Conservation (phyloP, 495 filamentous ascomycete species). For the Aspergillus panamensis region DNA sequence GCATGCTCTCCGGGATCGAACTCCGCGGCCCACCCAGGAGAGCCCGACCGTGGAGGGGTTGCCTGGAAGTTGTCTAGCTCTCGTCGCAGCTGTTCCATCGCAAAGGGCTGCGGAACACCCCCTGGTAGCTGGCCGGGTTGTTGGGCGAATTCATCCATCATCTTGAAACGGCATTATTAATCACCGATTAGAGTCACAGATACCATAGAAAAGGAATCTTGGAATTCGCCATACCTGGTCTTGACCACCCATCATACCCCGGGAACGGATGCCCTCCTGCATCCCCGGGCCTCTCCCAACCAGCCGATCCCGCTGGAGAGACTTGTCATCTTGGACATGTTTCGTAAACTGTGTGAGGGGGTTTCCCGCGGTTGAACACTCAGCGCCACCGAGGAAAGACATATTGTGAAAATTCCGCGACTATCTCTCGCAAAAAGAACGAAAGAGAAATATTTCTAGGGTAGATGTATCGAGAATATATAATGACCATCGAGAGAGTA, state of each 20-base stretch:
- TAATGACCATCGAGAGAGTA: conserved; percentile 1
- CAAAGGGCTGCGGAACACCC: conserved; percentile 53
- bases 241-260: conserved; percentile 55
- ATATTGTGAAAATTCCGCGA: conserved; percentile 41
- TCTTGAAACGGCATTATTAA: conserved; percentile 45
- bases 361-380: conserved; percentile 95
- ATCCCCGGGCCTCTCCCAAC: conserved; percentile 64
- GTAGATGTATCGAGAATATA: conserved; percentile 2
- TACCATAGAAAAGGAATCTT: not conserved
- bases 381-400: conserved; percentile 93
- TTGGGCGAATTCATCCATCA: conserved; percentile 91
- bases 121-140: conserved; percentile 59
- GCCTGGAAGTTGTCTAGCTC: conserved; percentile 60
- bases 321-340: conserved; percentile 91
- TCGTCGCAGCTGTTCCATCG: conserved; percentile 67
- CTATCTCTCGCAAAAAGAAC: not conserved
- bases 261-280: conserved; percentile 63
- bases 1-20: conserved; percentile 66
- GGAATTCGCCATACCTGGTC: conserved; percentile 51
- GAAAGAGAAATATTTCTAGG: not conserved
- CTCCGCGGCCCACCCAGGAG: conserved; percentile 66
- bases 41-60: conserved; percentile 52
- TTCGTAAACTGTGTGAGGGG: conserved; percentile 96
- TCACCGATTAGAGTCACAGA: not conserved
- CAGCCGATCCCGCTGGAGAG: conserved; percentile 83